phyloP scores from a whole-genome alignment of 2,329 filamentous ascomycete species.

The Didymosphaeria variabile region DNA sequence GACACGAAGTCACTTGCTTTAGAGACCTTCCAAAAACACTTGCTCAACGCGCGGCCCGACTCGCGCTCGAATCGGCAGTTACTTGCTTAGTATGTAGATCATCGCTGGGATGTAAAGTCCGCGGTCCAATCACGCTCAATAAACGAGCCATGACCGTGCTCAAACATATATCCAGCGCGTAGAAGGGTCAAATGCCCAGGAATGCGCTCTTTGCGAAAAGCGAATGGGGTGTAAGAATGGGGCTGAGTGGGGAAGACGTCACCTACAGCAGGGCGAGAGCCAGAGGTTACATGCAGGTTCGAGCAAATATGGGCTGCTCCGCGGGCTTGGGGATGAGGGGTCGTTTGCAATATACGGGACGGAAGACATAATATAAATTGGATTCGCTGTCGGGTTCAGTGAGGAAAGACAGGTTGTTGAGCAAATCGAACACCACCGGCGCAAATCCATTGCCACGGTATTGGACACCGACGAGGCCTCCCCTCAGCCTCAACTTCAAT shows the following conservation, averaged over 20 bases:
- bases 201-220: not conserved
- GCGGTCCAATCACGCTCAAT: not conserved
- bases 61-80: conserved; percentile 4
- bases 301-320: not conserved
- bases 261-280: conserved; percentile 3
- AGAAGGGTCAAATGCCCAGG: conserved; percentile 1
- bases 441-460: not conserved
- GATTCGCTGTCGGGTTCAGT: not conserved
- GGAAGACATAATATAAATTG: not conserved
- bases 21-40: conserved; percentile 4
- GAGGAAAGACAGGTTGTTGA: not conserved
- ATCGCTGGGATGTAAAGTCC: not conserved
- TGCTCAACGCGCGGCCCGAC: not conserved
- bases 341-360: not conserved
- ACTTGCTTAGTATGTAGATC: conserved; percentile 5
- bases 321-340: conserved; percentile 5
- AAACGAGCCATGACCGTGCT: not conserved
- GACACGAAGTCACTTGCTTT: not conserved
- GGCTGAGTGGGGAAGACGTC: conserved; percentile 3
- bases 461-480: conserved; percentile 12
- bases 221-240: not conserved
- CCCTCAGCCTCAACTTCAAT: not conserved
- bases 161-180: conserved; percentile 5
- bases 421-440: not conserved
- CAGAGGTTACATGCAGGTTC: not conserved